Percentiles rank a stretch among this genome's conserved stretches.
Conservation (phyloP, 305 asterid species). For the Fraxinus velutina region DNA sequence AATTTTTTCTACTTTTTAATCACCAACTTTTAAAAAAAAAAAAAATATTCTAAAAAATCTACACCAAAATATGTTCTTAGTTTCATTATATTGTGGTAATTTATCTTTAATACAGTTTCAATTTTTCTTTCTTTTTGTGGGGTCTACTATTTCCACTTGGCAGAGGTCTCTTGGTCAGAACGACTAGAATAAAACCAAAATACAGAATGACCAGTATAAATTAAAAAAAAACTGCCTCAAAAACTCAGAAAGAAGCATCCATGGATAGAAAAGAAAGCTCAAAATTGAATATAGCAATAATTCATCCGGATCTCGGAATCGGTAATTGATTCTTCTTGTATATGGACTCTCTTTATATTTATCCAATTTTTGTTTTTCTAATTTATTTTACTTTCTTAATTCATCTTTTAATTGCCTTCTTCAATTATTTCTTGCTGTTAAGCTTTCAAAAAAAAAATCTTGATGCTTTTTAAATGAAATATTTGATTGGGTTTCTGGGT, state of each 20-base stretch:
- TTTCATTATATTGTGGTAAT: no score
- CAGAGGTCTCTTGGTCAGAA: neutral
- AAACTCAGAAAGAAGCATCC: neutral
- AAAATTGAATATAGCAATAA: constrained; percentile 62
- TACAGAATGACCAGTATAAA: neutral
- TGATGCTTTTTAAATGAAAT: neutral
- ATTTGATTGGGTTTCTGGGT: neutral
- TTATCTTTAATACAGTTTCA: no score
- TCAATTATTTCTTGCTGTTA: neutral
- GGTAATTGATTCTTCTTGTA: constrained; percentile 29
- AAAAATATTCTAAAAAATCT: no score
- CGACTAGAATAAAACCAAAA: neutral
- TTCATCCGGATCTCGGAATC: constrained; percentile 94
- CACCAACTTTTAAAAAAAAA: no score
- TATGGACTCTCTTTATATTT: neutral
- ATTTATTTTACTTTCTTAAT: neutral
- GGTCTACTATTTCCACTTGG: neutral
- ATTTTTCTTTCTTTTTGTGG: neutral
- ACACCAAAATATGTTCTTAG: neutral
- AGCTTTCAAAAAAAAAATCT: neutral
- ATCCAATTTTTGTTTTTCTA: neutral
- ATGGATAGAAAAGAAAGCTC: constrained; percentile 50
- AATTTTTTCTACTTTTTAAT: no score
- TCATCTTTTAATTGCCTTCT: neutral
- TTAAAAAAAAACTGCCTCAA: neutral